These are phyloP conservation scores for Naganishia liquefaciens DNA, from an alignment of 1,284 basidiomycete species.

Conservation along the genomic window DNA sequence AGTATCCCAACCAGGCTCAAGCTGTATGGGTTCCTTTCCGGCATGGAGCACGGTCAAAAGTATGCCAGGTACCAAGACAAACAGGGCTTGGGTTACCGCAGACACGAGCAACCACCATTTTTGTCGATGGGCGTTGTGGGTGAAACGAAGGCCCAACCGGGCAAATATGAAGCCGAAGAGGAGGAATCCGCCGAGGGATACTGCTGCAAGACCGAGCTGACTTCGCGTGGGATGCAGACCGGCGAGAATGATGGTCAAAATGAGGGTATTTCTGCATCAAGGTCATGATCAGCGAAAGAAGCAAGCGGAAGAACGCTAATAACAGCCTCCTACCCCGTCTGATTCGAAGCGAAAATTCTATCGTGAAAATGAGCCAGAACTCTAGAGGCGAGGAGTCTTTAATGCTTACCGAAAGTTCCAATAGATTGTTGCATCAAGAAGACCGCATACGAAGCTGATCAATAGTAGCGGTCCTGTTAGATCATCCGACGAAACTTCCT, in stretches of 20 bases:
- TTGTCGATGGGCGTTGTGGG: constrained; percentile 20
- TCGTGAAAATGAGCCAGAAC: too few relatives aligned
- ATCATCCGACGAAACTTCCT: constrained; percentile 24
- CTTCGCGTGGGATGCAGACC: constrained; percentile 22
- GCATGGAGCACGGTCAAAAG: constrained; percentile 13
- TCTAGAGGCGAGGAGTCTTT: too few relatives aligned
- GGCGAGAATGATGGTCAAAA: constrained; percentile 23
- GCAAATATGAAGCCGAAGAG: constrained; percentile 24
- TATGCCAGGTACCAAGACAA: constrained; percentile 8
- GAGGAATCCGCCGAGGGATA: constrained; percentile 19
- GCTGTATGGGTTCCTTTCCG: constrained; percentile 5
- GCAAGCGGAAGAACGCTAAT: too few relatives aligned
- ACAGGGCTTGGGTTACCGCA: constrained; percentile 6
- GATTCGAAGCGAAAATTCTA: constrained; percentile 26
- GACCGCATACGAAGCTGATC: constrained; percentile 24
- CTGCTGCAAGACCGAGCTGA: constrained; percentile 21
- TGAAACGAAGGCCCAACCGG: constrained; percentile 10
- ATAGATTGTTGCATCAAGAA: constrained; percentile 22
- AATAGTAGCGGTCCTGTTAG: constrained; percentile 15
- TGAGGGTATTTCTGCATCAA: constrained; percentile 12
- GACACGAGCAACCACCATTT: constrained; percentile 27
- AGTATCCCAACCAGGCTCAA: constrained; percentile 9
- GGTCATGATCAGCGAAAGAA: neutral
- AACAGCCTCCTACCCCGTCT: constrained; percentile 8
- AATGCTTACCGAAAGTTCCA: constrained; percentile 21